phyloP scores from a whole-genome alignment of 148 eudicot genomes.

The Vaccinium darrowii region DNA sequence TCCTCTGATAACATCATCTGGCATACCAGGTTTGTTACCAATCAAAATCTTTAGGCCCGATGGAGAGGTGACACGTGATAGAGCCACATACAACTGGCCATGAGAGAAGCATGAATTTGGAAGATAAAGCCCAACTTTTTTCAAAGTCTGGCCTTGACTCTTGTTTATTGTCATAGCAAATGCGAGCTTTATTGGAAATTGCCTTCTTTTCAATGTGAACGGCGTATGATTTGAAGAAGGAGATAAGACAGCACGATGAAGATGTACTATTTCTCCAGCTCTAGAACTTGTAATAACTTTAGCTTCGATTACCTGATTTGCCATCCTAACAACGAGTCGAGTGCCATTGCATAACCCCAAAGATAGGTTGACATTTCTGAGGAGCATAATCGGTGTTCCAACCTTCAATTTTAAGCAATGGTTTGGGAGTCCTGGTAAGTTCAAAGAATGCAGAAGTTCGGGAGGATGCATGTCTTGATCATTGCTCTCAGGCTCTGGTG shows the following conservation, averaged over 20 bases:
- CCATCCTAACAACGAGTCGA: background rate
- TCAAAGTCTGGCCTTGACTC: slow-evolving; percentile 20
- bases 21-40: background rate
- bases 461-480: background rate
- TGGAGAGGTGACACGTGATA: slow-evolving; percentile 9
- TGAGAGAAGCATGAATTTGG: slow-evolving; percentile 18
- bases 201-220: slow-evolving; percentile 8
- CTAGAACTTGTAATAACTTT: background rate
- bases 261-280: background rate
- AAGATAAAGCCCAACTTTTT: slow-evolving; percentile 17
- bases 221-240: background rate
- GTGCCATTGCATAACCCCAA: slow-evolving; percentile 4
- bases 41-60: slow-evolving; percentile 8
- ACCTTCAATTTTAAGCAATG: background rate
- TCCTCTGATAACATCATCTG: no score
- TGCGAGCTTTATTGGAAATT: slow-evolving; percentile 17
- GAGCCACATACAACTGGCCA: slow-evolving; percentile 11
- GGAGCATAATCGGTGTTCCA: background rate
- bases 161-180: slow-evolving; percentile 21
- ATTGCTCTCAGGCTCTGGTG: background rate
- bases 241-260: background rate
- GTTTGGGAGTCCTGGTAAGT: background rate
- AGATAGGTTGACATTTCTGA: background rate
- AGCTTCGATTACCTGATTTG: background rate
- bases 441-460: background rate